Percentiles rank a stretch among this genome's conserved stretches.
phyloP scores from a whole-genome alignment of 352 stramenopile species.

The Saprolegnia diclina region DNA sequence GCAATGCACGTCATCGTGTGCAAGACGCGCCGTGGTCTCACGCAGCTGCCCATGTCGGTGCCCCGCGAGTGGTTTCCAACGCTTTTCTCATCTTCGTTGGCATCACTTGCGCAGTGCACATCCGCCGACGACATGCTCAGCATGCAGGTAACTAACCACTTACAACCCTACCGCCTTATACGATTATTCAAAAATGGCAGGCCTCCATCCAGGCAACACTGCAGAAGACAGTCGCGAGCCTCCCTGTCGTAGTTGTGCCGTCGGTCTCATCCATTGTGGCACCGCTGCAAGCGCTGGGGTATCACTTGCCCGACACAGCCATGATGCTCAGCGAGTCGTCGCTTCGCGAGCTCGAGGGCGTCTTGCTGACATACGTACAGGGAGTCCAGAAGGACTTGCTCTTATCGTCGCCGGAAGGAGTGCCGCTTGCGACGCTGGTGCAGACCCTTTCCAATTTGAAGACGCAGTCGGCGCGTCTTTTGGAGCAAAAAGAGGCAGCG shows the following conservation, averaged over 20 bases:
- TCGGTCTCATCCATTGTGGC: neutral
- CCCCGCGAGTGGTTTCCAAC: constrained; percentile 59
- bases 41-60: constrained; percentile 41
- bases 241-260: neutral
- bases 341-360: constrained; percentile 2
- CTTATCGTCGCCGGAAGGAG: neutral
- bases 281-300: constrained; percentile 19
- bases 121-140: constrained; percentile 8
- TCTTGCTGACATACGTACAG: constrained; percentile 14
- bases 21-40: constrained; percentile 61
- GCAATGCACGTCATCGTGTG: constrained; percentile 79
- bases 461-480: constrained; percentile 16
- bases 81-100: constrained; percentile 37
- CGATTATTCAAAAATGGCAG: too few species aligned
- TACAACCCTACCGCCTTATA: neutral
- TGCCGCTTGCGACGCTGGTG: constrained; percentile 16
- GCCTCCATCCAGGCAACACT: too few species aligned
- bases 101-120: neutral
- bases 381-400: constrained; percentile 9
- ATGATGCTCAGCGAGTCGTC: neutral
- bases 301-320: neutral
- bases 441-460: constrained; percentile 24
- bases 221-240: too few species aligned
- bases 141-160: neutral
- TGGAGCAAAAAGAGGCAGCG: constrained; percentile 20